Conservation (phyloP, 495 filamentous ascomycete genomes). For the Penicillium alfredii region DNA sequence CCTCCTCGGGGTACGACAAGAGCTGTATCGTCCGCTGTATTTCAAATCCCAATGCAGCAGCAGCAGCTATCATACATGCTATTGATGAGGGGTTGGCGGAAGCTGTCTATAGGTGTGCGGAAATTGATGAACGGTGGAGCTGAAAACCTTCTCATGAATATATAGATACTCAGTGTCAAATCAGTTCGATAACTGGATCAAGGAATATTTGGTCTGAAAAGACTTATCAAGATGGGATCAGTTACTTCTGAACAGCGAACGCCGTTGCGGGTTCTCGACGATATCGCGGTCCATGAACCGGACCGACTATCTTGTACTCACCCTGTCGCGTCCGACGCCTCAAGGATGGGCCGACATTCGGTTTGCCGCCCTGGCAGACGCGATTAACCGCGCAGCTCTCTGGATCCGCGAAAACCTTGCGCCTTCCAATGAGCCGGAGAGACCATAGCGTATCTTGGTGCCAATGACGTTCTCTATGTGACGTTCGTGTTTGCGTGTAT, state of each 20-base stretch:
- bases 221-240: too few species aligned
- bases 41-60: too few species aligned
- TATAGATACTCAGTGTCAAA: too few species aligned
- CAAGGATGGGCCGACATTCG: conserved; percentile 49
- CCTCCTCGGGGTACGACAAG: too few species aligned
- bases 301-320: conserved; percentile 36
- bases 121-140: too few species aligned
- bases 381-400: conserved; percentile 46
- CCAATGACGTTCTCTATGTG: conserved; percentile 23
- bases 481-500: conserved; percentile 24
- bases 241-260: not conserved
- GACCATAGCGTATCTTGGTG: conserved; percentile 29
- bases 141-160: too few species aligned
- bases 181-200: too few species aligned
- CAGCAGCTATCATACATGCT: too few species aligned
- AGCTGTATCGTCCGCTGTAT: too few species aligned
- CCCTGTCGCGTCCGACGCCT: conserved; percentile 34
- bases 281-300: conserved; percentile 34
- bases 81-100: too few species aligned
- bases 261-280: conserved; percentile 33
- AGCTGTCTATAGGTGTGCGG: too few species aligned
- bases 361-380: conserved; percentile 43
- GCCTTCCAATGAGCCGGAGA: conserved; percentile 6
- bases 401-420: conserved; percentile 39
- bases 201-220: too few species aligned